phyloP scores from a whole-genome alignment of 176 grass and related monocot species.

The Saccharum officinarum region DNA sequence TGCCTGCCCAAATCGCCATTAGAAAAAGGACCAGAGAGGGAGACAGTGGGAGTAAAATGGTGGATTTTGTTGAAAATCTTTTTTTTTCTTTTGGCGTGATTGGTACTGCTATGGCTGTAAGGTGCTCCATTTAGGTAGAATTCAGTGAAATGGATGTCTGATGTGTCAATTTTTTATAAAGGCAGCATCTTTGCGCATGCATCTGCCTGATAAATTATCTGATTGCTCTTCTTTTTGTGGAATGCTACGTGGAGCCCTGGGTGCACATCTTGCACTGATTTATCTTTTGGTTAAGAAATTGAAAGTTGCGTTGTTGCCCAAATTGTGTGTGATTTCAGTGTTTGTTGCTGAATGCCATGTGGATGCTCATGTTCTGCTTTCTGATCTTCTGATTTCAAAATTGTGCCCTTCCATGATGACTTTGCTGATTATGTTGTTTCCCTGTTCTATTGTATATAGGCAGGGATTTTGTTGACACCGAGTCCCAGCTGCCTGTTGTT shows the following conservation, averaged over 20 bases:
- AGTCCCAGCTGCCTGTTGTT: neutral
- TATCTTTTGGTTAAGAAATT: neutral
- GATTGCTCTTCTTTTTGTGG: neutral
- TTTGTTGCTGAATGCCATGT: slow-evolving; percentile 1
- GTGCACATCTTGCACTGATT: neutral
- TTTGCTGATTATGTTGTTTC: neutral
- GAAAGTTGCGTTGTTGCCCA: too few relatives aligned
- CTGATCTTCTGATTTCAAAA: neutral
- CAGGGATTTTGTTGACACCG: neutral
- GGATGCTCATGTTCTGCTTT: neutral
- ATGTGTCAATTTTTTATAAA: neutral
- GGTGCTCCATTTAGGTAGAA: neutral
- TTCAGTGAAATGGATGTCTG: slow-evolving; percentile 2
- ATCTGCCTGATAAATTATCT: neutral
- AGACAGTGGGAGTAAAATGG: neutral
- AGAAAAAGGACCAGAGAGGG: neutral
- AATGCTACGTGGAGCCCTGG: neutral
- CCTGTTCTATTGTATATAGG: neutral
- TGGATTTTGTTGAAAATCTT: neutral
- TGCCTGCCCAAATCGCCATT: neutral
- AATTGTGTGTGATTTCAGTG: neutral
- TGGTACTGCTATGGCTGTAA: neutral
- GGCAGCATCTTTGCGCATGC: neutral
- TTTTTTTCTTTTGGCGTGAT: neutral
- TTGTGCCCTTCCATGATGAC: neutral